Conservation (phyloP, 2,329 filamentous ascomycete genomes). For the Neofusicoccum sp. region DNA sequence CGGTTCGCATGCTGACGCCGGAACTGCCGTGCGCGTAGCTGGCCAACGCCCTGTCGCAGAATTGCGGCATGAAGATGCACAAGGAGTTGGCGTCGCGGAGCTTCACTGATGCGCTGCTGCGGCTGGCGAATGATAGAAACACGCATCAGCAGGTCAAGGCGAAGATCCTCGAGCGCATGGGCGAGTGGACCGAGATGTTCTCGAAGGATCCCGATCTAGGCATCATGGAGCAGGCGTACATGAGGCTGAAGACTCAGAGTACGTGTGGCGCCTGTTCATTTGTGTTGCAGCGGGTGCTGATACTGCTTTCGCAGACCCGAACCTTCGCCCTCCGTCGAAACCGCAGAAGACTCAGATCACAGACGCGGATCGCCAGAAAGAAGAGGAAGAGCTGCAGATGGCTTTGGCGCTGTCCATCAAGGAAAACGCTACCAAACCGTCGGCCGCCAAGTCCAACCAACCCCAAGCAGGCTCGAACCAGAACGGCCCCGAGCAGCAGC, state of each 20-base stretch:
- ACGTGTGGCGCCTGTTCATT: constrained; percentile 6
- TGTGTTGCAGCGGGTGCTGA: constrained; percentile 18
- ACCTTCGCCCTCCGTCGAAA: constrained; percentile 85
- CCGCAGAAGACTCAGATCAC: constrained; percentile 92
- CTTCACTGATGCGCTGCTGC: constrained; percentile 89
- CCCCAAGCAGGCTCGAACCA: constrained; percentile 31
- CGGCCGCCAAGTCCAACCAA: constrained; percentile 41
- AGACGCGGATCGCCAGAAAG: constrained; percentile 83
- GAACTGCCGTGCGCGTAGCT: constrained; percentile 57
- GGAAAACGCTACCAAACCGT: constrained; percentile 60
- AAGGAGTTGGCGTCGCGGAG: constrained; percentile 86
- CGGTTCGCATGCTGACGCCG: not conserved
- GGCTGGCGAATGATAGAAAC: constrained; percentile 89
- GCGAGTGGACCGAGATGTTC: constrained; percentile 96
- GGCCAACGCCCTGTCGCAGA: constrained; percentile 86
- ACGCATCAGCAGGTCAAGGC: constrained; percentile 95
- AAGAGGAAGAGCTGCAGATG: constrained; percentile 97
- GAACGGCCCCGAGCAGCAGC: constrained; percentile 30
- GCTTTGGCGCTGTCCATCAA: constrained; percentile 89
- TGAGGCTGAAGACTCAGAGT: constrained; percentile 74
- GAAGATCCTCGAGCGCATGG: constrained; percentile 96
- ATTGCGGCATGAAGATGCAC: constrained; percentile 83
- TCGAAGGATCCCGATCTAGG: constrained; percentile 83
- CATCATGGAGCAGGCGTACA: constrained; percentile 95
- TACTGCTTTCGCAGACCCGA: constrained; percentile 66